A percentile compares a stretch with the other conserved stretches of the same genome.
Conservation (phyloP, 2,329 filamentous ascomycete species). For the Hyphodiscus sp. region DNA sequence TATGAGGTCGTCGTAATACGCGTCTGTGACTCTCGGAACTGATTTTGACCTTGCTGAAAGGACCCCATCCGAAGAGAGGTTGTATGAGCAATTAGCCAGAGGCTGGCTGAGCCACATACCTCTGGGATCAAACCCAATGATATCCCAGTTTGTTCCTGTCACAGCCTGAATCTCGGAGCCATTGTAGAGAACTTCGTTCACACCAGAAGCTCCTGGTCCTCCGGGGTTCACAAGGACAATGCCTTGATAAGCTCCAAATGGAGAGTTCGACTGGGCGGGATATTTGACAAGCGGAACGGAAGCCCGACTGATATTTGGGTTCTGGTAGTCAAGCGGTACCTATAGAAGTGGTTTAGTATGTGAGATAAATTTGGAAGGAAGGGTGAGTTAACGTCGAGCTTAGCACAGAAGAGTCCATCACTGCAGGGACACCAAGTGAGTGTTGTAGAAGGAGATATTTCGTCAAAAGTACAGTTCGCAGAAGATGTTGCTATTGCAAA, state of each 20-base stretch:
- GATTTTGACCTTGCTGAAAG: not conserved
- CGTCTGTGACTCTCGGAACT: not conserved
- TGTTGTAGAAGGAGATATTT: conserved; percentile 5
- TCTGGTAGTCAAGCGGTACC: conserved; percentile 15
- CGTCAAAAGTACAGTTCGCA: too few relatives aligned
- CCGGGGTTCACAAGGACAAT: conserved; percentile 13
- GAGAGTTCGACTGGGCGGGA: conserved; percentile 4
- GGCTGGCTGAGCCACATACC: conserved; percentile 27
- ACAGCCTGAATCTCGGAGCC: conserved; percentile 32
- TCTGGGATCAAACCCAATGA: conserved; percentile 45
- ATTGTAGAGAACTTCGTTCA: conserved; percentile 7
- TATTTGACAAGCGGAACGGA: conserved; percentile 11
- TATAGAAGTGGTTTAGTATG: not conserved
- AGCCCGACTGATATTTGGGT: conserved; percentile 2
- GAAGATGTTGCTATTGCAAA: too few relatives aligned
- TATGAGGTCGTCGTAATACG: not conserved
- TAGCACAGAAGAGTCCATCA: conserved; percentile 3
- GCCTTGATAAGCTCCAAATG: conserved; percentile 12
- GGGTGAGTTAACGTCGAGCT: conserved; percentile 1
- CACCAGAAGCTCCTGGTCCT: conserved; percentile 15
- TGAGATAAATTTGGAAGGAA: not conserved
- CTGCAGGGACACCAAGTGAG: conserved; percentile 9
- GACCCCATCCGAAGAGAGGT: too few relatives aligned
- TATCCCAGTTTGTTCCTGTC: conserved; percentile 41
- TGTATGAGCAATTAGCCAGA: not conserved